These are phyloP conservation scores for Sporothrix curviconia DNA, from an alignment of 2,329 filamentous ascomycete species.

Conservation along the genomic window DNA sequence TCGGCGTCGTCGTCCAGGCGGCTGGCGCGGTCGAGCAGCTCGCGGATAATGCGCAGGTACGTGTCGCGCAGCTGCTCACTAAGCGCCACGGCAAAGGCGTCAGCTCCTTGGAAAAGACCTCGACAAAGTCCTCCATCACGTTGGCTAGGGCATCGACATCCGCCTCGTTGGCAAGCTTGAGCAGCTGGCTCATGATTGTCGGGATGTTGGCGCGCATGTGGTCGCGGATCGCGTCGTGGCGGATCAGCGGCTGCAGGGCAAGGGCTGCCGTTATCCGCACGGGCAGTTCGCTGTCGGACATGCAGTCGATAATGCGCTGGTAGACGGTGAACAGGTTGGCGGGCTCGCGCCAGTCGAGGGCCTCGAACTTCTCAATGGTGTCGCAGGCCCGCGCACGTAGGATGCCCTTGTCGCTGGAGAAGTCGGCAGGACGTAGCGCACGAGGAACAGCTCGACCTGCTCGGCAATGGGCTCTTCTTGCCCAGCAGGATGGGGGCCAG, in stretches of 20 bases:
- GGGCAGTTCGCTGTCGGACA: conserved; percentile 88
- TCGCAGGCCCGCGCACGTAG: conserved; percentile 92
- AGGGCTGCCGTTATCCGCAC: conserved; percentile 91
- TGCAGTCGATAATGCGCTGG: conserved; percentile 90
- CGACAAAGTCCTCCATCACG: conserved; percentile 99
- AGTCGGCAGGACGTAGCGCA: conserved; percentile 96
- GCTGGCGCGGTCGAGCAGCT: conserved; percentile 82
- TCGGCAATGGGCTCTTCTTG: conserved; percentile 98
- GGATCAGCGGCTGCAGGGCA: conserved; percentile 88
- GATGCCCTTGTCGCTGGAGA: conserved; percentile 85
- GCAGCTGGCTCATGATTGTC: conserved; percentile 97
- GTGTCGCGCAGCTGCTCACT: conserved; percentile 95
- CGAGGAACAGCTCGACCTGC: conserved; percentile 97
- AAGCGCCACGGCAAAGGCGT: conserved; percentile 95
- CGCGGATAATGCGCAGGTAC: conserved; percentile 86
- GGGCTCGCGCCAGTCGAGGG: conserved; percentile 91
- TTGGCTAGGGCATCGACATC: conserved; percentile 96
- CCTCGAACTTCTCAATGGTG: conserved; percentile 95
- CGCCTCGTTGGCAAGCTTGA: conserved; percentile 95
- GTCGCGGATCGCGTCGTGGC: conserved; percentile 86
- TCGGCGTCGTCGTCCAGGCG: conserved; percentile 69
- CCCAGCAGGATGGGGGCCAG: conserved; percentile 88
- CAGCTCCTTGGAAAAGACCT: conserved; percentile 94
- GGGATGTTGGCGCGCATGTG: conserved; percentile 98
- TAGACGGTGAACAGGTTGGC: conserved; percentile 96